phyloP scores from a whole-genome alignment of 257 asterid species.

The Primulina tabacum region DNA sequence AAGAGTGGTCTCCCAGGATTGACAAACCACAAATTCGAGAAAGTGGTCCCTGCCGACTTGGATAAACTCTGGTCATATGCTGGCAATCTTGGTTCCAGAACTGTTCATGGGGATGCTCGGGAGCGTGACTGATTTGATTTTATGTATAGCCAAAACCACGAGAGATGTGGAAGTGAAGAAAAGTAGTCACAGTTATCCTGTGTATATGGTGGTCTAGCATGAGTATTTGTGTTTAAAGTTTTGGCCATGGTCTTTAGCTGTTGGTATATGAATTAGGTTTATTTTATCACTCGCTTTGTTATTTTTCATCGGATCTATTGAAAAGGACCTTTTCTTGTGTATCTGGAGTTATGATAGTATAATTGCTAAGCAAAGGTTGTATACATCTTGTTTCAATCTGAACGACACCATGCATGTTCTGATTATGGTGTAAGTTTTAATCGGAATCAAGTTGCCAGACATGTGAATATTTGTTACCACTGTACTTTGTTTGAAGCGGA shows the following conservation, averaged over 20 bases:
- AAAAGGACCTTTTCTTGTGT: background rate
- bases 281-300: background rate
- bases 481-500: background rate
- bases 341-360: background rate
- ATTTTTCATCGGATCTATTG: background rate
- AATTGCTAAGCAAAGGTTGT: background rate
- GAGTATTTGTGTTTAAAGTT: slow-evolving; percentile 33
- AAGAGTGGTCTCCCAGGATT: slow-evolving; percentile 32
- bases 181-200: slow-evolving; percentile 23
- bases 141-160: slow-evolving; percentile 8
- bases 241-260: slow-evolving; percentile 30
- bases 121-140: slow-evolving; percentile 63
- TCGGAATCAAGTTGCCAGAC: background rate
- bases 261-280: slow-evolving; percentile 24
- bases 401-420: background rate
- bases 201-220: slow-evolving; percentile 33
- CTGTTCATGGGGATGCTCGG: slow-evolving; percentile 57
- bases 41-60: slow-evolving; percentile 55
- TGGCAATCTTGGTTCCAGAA: slow-evolving; percentile 71
- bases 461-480: background rate
- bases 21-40: slow-evolving; percentile 44
- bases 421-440: background rate
- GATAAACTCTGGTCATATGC: slow-evolving; percentile 80
- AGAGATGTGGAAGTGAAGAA: slow-evolving; percentile 19
- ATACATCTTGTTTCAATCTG: background rate